Base-by-base conservation (phyloP, 805 yeast genomes). In the Cyberlindnera sargentensis region DNA sequence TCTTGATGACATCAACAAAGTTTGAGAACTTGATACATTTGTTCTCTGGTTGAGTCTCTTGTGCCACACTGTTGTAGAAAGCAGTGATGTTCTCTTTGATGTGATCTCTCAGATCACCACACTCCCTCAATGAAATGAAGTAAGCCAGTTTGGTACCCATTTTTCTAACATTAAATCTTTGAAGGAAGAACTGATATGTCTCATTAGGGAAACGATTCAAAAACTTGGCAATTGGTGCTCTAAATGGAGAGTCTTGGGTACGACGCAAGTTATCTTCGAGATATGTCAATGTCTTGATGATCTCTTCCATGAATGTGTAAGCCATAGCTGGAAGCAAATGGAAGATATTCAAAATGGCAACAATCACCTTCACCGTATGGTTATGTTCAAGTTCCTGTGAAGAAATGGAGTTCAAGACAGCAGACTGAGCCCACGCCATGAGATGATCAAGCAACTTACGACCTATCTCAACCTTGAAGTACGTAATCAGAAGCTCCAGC, bases 401-500 rank as follows among this genome's bases (percentile, higher is more conserved):
- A 1, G 96, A 82, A 36, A 86, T 75, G 49, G 80, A 78, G 44
- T 88, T 80, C 34, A 95, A 63, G 1, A 85, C 76, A 28, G 77
- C 76, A 3, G 93, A 87, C 54, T 86, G 90, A 0, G 97, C 95
- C 95, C 96, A 90, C 0, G 97, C 96, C 76, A 82, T 84, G 50
- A 93, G 70, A 63, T 93, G 99, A 58, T 93, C 98, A 30, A 95
- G 72, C 41, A 93, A 66, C 56, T 93, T 93, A 40, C 89, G 76
- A 30, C 99, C 99, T 51, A 93, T 91, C 61, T 93, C 99, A 20
- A 95, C 97, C 60, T 95, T 84, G 71, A 93, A 93, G 57, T 93
- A 91, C 4, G 95, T 87, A 31, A 91, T 89, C 51, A 93, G 68
- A 24, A 95, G 68, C 57, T 91, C 96, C 35, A 93, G 70, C 30